Percentiles rank a stretch among this genome's conserved stretches.
These are phyloP conservation scores for Cyclotella atomus DNA, from an alignment of 108 stramenopile genomes.

Conservation along the genomic window DNA sequence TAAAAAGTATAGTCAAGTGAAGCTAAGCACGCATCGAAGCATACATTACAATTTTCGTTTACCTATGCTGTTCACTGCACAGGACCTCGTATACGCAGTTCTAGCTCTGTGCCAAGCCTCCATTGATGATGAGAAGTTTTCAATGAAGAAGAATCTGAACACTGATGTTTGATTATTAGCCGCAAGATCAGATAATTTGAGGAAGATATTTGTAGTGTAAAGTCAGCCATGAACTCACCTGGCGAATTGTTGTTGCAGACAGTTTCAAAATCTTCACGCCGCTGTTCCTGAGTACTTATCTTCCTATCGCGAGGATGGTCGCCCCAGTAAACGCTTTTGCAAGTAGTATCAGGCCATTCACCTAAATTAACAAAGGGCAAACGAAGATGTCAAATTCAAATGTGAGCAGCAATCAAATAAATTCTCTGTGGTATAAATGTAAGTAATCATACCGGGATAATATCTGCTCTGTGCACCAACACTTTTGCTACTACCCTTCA, in stretches of 20 bases:
- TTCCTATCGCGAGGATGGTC: not conserved
- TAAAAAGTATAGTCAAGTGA: not conserved
- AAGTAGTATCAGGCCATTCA: slow-evolving; percentile 12
- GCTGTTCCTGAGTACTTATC: slow-evolving; percentile 9
- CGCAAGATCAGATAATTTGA: not conserved
- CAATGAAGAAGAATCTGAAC: slow-evolving; percentile 97
- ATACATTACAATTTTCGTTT: no score
- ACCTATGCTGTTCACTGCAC: slow-evolving; percentile 90
- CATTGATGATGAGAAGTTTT: slow-evolving; percentile 85
- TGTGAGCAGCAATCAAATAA: no score
- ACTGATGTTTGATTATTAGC: no score
- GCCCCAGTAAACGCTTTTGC: not conserved
- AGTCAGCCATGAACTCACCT: slow-evolving; percentile 1
- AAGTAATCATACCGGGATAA: slow-evolving; percentile 73
- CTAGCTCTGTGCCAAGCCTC: slow-evolving; percentile 89
- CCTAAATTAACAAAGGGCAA: not conserved
- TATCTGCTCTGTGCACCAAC: slow-evolving; percentile 73
- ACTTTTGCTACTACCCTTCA: slow-evolving; percentile 42
- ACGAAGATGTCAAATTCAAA: no score
- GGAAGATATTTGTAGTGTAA: no score
- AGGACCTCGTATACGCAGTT: slow-evolving; percentile 88
- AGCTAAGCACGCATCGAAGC: no score
- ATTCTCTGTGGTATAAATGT: no score
- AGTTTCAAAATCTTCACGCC: slow-evolving; percentile 5
- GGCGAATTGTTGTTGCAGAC: slow-evolving; percentile 10